Evolutionary conservation across 108 stramenopile genomes (phyloP), one percentile per base, ranked within the genome.

Genomic region (Cyclotella sp.): DNA sequence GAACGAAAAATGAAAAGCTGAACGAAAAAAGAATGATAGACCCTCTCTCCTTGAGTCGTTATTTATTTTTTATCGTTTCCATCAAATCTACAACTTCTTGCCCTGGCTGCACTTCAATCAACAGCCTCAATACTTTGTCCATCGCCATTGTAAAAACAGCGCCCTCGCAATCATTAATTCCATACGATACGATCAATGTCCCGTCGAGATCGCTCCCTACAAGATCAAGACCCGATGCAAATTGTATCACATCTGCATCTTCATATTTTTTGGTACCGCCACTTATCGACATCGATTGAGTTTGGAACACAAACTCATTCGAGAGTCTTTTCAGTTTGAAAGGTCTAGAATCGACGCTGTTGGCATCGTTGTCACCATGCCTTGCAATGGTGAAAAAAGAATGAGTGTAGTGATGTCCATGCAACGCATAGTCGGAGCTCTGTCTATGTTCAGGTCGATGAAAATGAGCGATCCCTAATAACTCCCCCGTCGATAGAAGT

Each of bases 351-450:
- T 26, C 61, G 78, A 77, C 52, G 70, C 59, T 58, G 21, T 19
- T 66, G 72, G 71, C 11, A 80, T 24, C 46, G 83, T 84, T 34
- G 76, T 89, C 54, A 80, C 84, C 53, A 81, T 90, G 44, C 79
- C 86, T 75, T 78, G 89, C 59, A 82, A 84, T 82, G 39, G 78
- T 79, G 42, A 78, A 85, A 55, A 83, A 83, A 26, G 52, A 78
- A 53, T 83, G 82, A 60, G 85, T 95, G 72, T 95, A 95, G 68
- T 95, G 95, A 85, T 95, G 95, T 15, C 95, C 95, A 73, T 91
- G 91, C 30, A 90, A 70, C 34, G 92, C 91, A 82, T 90, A 91
- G 19, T 88, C 80, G 41, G 90, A 90, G 11, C 62, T 58, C 15
- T 88, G 68, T 21, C 93, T 87, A 66, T 84, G 72, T 66, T 85